Evolutionary conservation across 192 early-diverging fungal species (phyloP).

Genomic region (Coemansia aciculifera): DNA sequence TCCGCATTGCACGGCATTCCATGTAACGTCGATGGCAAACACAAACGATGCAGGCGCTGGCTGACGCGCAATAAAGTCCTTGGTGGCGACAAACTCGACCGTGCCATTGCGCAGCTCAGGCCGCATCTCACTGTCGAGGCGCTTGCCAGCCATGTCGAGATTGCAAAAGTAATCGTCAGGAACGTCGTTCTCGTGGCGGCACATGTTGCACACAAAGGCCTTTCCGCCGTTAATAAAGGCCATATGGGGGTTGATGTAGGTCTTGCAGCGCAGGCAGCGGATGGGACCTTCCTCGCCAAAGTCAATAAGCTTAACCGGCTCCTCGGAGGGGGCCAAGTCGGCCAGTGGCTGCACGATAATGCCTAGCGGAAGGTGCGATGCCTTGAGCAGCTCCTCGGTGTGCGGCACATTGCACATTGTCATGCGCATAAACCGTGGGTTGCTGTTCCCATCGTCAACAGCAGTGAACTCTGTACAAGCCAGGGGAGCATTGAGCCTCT

Average conservation of each 20-base stretch:
- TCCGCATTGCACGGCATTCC: constrained; percentile 81
- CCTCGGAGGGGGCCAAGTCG: constrained; percentile 74
- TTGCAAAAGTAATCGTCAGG: constrained; percentile 91
- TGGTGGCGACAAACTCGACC: constrained; percentile 86
- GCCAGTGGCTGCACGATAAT: constrained; percentile 92
- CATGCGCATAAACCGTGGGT: constrained; percentile 87
- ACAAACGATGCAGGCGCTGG: constrained; percentile 75
- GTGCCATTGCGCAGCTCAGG: constrained; percentile 90
- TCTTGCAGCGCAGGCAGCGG: constrained; percentile 89
- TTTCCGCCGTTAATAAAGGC: constrained; percentile 88
- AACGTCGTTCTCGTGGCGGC: constrained; percentile 80
- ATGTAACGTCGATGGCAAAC: constrained; percentile 95
- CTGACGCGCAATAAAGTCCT: constrained; percentile 62
- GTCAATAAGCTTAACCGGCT: constrained; percentile 76
- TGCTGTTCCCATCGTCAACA: constrained; percentile 91
- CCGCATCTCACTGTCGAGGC: constrained; percentile 78
- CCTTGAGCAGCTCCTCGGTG: constrained; percentile 75
- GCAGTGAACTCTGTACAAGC: constrained; percentile 76
- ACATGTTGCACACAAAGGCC: constrained; percentile 93
- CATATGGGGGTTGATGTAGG: constrained; percentile 92
- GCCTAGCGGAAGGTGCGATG: constrained; percentile 81
- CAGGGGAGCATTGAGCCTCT: constrained; percentile 72
- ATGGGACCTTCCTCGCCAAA: constrained; percentile 85
- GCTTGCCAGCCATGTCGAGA: constrained; percentile 87
- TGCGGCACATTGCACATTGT: constrained; percentile 86